Evolutionary conservation across 495 filamentous ascomycete species (phyloP).

Genomic region (Immersiella caudata): DNA sequence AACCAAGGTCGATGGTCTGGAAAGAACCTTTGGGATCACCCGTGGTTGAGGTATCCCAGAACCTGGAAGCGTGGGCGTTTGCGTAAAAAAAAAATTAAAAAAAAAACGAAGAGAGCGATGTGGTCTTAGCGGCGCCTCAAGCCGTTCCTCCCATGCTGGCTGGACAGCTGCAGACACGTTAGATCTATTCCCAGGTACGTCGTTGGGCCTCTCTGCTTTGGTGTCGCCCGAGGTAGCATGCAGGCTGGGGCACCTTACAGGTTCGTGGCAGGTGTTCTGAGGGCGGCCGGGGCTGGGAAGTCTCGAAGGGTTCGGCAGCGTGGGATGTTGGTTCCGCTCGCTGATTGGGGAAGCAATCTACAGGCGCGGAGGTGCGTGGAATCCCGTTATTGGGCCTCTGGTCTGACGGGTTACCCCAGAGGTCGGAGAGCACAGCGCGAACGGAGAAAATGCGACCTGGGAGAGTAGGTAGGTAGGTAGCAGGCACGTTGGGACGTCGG

Average conservation of each 20-base stretch:
- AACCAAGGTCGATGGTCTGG: not conserved
- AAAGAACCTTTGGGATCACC: not conserved
- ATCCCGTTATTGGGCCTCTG: slow-evolving; percentile 33
- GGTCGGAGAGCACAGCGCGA: not conserved
- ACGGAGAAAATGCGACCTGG: not conserved
- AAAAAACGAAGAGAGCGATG: slow-evolving; percentile 15
- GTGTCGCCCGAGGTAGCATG: slow-evolving; percentile 15
- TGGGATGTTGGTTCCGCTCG: slow-evolving; percentile 19
- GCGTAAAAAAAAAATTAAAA: slow-evolving; percentile 17
- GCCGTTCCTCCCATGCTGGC: slow-evolving; percentile 27
- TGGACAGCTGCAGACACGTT: slow-evolving; percentile 27
- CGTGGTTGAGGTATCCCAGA: not conserved
- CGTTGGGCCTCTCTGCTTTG: slow-evolving; percentile 20
- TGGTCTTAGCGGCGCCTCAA: slow-evolving; percentile 25
- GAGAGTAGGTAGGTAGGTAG: slow-evolving; percentile 5
- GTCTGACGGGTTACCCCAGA: slow-evolving; percentile 13
- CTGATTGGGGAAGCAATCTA: slow-evolving; percentile 39
- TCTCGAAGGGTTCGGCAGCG: slow-evolving; percentile 28
- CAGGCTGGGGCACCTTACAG: slow-evolving; percentile 19
- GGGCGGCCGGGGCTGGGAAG: slow-evolving; percentile 27
- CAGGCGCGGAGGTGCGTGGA: slow-evolving; percentile 34
- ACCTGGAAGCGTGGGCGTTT: slow-evolving; percentile 10
- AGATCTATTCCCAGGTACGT: slow-evolving; percentile 32
- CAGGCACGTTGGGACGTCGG: slow-evolving; percentile 4
- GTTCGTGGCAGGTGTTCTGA: slow-evolving; percentile 30